Percentiles rank a stretch among this genome's conserved stretches.
Conservation (phyloP, 768 basidiomycete genomes). For the Daedalea quercina region DNA sequence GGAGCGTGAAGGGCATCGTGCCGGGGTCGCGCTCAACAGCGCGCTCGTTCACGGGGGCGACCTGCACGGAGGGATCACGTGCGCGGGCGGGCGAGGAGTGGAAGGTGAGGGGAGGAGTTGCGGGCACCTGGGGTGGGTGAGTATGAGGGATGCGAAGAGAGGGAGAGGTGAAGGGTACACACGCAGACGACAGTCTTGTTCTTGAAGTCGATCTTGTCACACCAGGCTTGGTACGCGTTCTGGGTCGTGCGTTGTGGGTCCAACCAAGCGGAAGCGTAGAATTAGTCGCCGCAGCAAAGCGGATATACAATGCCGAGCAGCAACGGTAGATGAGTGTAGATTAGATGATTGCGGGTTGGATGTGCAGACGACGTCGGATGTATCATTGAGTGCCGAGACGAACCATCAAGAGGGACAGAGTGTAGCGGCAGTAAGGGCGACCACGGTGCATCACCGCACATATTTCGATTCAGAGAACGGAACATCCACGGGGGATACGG, state of each 20-base stretch:
- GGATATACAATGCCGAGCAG: too few relatives aligned
- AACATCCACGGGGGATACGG: too few relatives aligned
- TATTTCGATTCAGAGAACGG: too few relatives aligned
- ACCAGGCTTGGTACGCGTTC: constrained; percentile 71
- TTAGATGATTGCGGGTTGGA: too few relatives aligned
- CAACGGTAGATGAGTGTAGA: too few relatives aligned
- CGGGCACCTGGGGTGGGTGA: constrained; percentile 43
- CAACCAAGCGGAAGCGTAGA: background rate
- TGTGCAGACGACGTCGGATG: too few relatives aligned
- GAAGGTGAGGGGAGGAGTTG: constrained; percentile 40
- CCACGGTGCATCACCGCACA: too few relatives aligned
- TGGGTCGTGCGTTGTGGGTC: constrained; percentile 15
- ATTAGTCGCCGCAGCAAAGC: too few relatives aligned
- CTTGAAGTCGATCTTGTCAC: constrained; percentile 64
- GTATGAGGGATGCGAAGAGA: background rate
- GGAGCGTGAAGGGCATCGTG: constrained; percentile 42
- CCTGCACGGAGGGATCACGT: background rate
- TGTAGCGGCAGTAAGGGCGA: too few relatives aligned
- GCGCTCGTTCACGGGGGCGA: background rate
- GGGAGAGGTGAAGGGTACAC: constrained; percentile 16
- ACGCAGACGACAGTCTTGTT: constrained; percentile 56
- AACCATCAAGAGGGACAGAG: too few relatives aligned
- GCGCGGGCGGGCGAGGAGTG: background rate
- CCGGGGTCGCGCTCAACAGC: background rate
- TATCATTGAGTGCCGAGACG: too few relatives aligned